Evolutionary conservation across 805 yeast genomes (phyloP).

Genomic region (Candida berthetii): DNA sequence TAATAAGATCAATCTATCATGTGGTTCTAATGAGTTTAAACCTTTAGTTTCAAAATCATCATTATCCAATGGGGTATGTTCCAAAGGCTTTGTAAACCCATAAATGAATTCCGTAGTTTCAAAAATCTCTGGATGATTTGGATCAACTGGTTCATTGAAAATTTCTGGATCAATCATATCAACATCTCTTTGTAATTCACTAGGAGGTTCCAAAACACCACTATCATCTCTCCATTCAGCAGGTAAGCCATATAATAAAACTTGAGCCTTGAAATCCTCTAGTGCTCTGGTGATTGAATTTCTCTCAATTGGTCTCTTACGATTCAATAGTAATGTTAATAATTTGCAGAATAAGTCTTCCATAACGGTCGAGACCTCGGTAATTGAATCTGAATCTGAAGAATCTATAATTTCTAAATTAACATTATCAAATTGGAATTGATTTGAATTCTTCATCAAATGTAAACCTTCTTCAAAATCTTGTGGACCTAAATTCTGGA

Average conservation of each 20-base stretch:
- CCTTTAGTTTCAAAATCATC: constrained; percentile 13
- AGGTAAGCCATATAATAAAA: constrained; percentile 16
- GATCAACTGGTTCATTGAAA: constrained; percentile 14
- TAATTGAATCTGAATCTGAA: neutral
- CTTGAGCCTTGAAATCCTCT: constrained; percentile 10
- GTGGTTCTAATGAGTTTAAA: constrained; percentile 11
- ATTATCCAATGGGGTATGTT: constrained; percentile 15
- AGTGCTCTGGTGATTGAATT: constrained; percentile 8
- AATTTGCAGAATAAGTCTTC: constrained; percentile 9
- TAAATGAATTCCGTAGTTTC: constrained; percentile 5
- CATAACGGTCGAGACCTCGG: constrained; percentile 9
- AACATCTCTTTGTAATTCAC: neutral
- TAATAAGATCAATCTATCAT: constrained; percentile 16
- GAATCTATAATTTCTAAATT: constrained; percentile 11
- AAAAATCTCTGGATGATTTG: constrained; percentile 11
- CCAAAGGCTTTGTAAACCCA: constrained; percentile 10
- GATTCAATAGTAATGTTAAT: constrained; percentile 12
- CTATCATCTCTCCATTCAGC: constrained; percentile 22
- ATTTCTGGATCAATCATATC: neutral
- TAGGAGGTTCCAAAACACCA: constrained; percentile 3
- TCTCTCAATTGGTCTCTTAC: constrained; percentile 6
- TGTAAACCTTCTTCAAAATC: constrained; percentile 19
- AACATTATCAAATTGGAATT: neutral
- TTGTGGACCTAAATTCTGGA: constrained; percentile 18
- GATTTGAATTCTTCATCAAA: neutral